Conservation (phyloP, 2,329 filamentous ascomycete species). For the Paramyrothecium roridum region DNA sequence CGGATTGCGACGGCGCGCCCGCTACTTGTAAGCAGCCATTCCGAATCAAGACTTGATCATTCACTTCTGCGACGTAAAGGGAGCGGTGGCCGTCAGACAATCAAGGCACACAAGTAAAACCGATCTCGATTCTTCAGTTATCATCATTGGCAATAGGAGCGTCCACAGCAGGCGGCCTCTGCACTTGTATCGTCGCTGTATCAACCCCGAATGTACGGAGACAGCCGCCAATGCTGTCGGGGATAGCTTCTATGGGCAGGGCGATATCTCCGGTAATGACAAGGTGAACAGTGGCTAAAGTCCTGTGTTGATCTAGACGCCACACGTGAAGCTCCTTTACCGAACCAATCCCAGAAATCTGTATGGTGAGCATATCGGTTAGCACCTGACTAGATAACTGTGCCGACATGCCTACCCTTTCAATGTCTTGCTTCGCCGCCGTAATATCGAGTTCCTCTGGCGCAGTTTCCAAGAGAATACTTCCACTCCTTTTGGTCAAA, state of each 20-base stretch:
- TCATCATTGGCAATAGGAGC: not conserved
- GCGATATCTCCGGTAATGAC: slow-evolving; percentile 57
- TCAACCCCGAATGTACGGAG: slow-evolving; percentile 73
- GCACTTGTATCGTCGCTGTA: slow-evolving; percentile 68
- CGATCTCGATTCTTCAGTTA: not conserved
- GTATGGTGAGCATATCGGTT: slow-evolving; percentile 11
- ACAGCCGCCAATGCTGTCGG: slow-evolving; percentile 63
- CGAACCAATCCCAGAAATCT: slow-evolving; percentile 64
- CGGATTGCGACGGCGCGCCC: not conserved
- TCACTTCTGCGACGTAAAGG: not conserved
- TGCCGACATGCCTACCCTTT: slow-evolving; percentile 42
- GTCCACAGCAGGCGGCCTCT: slow-evolving; percentile 26
- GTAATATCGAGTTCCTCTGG: slow-evolving; percentile 56
- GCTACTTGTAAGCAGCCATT: not conserved
- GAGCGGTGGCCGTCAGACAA: too few species aligned
- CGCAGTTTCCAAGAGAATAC: slow-evolving; percentile 65
- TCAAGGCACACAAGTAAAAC: not conserved
- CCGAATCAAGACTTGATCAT: not conserved
- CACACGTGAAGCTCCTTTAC: slow-evolving; percentile 74
- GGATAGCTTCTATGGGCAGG: slow-evolving; percentile 55
- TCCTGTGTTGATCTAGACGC: slow-evolving; percentile 68
- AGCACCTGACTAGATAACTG: not conserved
- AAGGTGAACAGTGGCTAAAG: slow-evolving; percentile 67
- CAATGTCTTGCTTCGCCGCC: slow-evolving; percentile 66
- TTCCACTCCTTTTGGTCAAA: slow-evolving; percentile 58